Percentiles rank a stretch among this genome's conserved stretches.
These are phyloP conservation scores for Lachnellula subtilissima DNA, from an alignment of 2,329 filamentous ascomycete species.

Conservation along the genomic window DNA sequence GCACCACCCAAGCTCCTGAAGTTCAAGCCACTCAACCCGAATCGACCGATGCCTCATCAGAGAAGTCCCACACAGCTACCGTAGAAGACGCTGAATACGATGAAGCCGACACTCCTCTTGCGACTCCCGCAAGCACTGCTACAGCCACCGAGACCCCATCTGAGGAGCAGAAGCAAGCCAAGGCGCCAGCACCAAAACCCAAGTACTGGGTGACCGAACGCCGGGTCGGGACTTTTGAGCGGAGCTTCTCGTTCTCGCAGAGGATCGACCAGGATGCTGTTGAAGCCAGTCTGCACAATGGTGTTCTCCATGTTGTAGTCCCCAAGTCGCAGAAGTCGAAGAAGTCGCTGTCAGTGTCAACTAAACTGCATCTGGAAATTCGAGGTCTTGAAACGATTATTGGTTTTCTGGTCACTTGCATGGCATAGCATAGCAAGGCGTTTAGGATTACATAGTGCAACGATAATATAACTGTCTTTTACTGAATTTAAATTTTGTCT, in stretches of 20 bases:
- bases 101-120: conserved; percentile 21
- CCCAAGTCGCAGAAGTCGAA: conserved; percentile 59
- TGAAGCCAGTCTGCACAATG: conserved; percentile 57
- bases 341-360: conserved; percentile 44
- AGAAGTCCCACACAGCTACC: conserved; percentile 23
- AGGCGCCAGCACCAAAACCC: conserved; percentile 39
- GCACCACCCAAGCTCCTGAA: conserved; percentile 55
- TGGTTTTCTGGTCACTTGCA: background rate
- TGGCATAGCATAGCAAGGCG: background rate
- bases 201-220: conserved; percentile 70
- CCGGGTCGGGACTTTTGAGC: conserved; percentile 60
- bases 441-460: background rate
- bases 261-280: conserved; percentile 59
- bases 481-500: background rate
- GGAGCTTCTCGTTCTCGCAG: conserved; percentile 62
- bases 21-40: conserved; percentile 37
- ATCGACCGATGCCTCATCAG: conserved; percentile 27
- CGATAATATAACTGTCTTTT: background rate
- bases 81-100: conserved; percentile 25
- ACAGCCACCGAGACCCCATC: conserved; percentile 35
- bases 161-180: conserved; percentile 34
- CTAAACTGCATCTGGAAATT: conserved; percentile 20
- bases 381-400: too few relatives aligned
- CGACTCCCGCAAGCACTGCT: conserved; percentile 11
- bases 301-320: conserved; percentile 57